Conservation (phyloP, 345 rosid species). For the Eucalyptus pauciflora region DNA sequence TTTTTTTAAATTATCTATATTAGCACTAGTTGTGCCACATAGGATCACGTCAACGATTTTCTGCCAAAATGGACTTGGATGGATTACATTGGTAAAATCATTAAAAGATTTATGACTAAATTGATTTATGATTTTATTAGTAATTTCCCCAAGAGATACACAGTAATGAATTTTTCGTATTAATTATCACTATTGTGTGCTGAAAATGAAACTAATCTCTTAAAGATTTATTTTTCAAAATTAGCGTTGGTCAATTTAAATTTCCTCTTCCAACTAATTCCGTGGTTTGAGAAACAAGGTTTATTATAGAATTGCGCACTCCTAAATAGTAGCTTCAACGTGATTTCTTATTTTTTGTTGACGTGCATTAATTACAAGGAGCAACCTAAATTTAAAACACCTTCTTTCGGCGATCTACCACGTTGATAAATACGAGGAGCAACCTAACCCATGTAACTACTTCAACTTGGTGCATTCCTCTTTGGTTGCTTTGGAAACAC, state of each 20-base stretch:
- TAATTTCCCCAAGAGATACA: not conserved
- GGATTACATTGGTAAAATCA: no score
- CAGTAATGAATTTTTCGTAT: not conserved
- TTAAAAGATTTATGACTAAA: no score
- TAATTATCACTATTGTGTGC: not conserved
- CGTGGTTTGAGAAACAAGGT: not conserved
- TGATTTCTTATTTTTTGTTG: not conserved
- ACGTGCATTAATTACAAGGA: not conserved
- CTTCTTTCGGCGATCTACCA: not conserved
- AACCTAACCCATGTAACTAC: not conserved
- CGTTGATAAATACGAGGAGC: not conserved
- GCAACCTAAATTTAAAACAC: not conserved
- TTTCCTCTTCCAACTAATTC: not conserved
- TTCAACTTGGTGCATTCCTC: not conserved
- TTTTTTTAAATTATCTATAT: no score
- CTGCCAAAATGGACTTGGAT: not conserved
- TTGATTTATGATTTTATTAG: not conserved
- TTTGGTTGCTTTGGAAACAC: not conserved
- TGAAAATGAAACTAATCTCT: not conserved
- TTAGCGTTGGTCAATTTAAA: not conserved
- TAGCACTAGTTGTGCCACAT: no score
- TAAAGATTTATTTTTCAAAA: not conserved
- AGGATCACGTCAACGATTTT: no score
- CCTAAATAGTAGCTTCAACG: not conserved
- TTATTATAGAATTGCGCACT: not conserved